Evolutionary conservation across 2,329 filamentous ascomycete genomes (phyloP).

Genomic region (Hypoxylon rubiginosum): DNA sequence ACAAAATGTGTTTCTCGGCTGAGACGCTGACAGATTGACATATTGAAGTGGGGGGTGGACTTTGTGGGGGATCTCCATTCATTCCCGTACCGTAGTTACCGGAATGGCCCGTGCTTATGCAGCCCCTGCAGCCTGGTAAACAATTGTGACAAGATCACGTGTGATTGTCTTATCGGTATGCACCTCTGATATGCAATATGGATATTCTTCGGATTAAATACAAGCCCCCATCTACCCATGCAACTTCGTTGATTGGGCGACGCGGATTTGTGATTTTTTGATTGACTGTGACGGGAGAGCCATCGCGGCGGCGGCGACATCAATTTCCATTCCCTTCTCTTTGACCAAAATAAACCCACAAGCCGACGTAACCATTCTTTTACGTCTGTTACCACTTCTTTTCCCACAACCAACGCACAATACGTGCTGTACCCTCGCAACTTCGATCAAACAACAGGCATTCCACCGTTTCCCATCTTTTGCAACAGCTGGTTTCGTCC

Average conservation of each 20-base stretch:
- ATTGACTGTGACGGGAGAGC: conserved; percentile 35
- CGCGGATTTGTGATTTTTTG: conserved; percentile 36
- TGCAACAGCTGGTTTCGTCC: conserved; percentile 14
- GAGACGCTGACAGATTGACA: too few relatives aligned
- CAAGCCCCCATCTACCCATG: conserved; percentile 3
- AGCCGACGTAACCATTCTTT: conserved; percentile 13
- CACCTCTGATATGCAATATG: neutral
- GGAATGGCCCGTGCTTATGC: too few relatives aligned
- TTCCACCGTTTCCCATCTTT: conserved; percentile 7
- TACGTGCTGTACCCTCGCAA: neutral
- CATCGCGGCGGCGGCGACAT: conserved; percentile 35
- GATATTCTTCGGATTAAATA: conserved; percentile 27
- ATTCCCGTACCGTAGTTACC: neutral
- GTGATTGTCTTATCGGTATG: neutral
- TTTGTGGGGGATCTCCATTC: neutral
- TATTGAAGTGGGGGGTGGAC: too few relatives aligned
- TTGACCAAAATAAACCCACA: conserved; percentile 35
- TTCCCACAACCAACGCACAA: conserved; percentile 17
- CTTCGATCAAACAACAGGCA: neutral
- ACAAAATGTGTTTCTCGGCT: neutral
- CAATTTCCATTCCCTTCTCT: conserved; percentile 37
- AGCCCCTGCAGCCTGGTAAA: neutral
- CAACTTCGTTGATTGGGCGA: conserved; percentile 38
- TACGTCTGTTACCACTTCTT: conserved; percentile 17
- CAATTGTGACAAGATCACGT: neutral